Conservation (phyloP, 1,139 yeast species). For the Geotrichum siamense region DNA sequence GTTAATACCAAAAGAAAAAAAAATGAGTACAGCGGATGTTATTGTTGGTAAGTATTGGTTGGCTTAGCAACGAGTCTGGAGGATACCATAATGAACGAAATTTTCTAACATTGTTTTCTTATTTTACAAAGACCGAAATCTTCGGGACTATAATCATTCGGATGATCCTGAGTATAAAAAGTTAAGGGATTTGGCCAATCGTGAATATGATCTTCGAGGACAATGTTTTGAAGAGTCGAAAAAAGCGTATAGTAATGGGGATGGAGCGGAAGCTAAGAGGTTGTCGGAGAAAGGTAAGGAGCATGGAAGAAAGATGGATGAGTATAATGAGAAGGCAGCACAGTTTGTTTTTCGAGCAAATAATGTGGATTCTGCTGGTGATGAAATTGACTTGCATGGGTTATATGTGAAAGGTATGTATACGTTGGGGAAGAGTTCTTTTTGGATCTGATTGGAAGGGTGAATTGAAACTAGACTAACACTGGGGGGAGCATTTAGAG, state of each 20-base stretch:
- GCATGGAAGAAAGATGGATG: constrained; percentile 55
- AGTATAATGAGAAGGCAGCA: constrained; percentile 73
- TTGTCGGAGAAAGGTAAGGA: constrained; percentile 63
- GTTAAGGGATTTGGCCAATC: constrained; percentile 62
- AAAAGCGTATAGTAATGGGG: constrained; percentile 65
- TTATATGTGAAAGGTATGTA: constrained; percentile 52
- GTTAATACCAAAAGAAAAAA: too few species aligned
- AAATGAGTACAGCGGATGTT: too few species aligned
- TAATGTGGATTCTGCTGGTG: constrained; percentile 71
- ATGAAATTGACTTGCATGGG: constrained; percentile 93
- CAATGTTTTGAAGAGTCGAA: constrained; percentile 63
- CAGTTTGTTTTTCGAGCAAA: constrained; percentile 76
- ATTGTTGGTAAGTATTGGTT: too few species aligned
- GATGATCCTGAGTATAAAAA: constrained; percentile 45
- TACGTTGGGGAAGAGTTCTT: too few species aligned
- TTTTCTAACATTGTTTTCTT: too few species aligned
- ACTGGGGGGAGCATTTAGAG: constrained; percentile 38
- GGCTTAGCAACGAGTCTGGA: too few species aligned
- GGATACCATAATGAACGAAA: too few species aligned
- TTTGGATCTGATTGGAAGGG: too few species aligned
- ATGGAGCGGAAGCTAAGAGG: constrained; percentile 63
- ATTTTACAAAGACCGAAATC: constrained; percentile 27
- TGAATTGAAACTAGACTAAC: background rate
- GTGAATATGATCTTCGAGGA: constrained; percentile 51
- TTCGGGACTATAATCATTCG: constrained; percentile 37